Evolutionary conservation across 176 grass and related monocot genomes (phyloP).

Genomic region (Ensete glaucum): DNA sequence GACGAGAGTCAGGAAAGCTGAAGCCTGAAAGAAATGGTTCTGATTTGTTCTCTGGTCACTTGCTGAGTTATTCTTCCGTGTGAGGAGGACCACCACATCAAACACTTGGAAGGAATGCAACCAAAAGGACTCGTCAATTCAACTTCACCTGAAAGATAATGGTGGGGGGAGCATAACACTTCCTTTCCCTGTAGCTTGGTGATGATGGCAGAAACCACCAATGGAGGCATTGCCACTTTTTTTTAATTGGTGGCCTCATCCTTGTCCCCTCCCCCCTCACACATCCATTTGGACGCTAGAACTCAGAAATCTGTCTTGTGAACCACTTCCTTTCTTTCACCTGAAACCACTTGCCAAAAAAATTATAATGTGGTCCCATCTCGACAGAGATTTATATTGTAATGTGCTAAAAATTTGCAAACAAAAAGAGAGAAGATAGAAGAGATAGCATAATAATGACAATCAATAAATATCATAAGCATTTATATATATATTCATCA

Average conservation of each 20-base stretch:
- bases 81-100: neutral
- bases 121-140: neutral
- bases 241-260: no score
- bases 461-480: neutral
- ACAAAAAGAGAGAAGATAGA: no score
- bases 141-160: slow-evolving; percentile 1
- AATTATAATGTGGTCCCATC: neutral
- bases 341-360: neutral
- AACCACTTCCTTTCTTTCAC: neutral
- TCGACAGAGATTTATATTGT: neutral
- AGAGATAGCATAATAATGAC: no score
- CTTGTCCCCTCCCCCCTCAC: no score
- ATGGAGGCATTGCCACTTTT: neutral
- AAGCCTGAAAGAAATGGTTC: neutral
- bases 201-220: neutral
- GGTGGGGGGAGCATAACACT: neutral
- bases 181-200: neutral
- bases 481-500: neutral
- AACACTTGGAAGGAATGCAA: neutral
- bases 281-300: neutral
- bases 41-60: slow-evolving; percentile 1
- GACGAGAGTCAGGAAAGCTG: neutral
- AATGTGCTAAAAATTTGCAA: no score
- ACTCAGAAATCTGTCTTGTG: neutral
- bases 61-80: neutral